Conservation (phyloP, 768 basidiomycete species). For the Sarcomyxa edulis region DNA sequence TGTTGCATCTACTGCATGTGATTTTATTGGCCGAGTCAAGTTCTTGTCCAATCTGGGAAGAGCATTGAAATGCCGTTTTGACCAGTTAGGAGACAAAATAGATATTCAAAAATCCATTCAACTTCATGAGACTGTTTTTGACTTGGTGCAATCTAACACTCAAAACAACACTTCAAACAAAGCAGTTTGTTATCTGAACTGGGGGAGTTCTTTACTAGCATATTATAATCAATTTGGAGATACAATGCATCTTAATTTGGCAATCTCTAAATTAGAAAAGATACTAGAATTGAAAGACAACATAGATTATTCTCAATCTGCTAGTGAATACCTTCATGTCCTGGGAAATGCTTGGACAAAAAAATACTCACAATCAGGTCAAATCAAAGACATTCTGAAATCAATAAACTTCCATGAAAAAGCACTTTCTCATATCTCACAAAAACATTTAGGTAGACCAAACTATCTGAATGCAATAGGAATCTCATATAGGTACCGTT, state of each 20-base stretch:
- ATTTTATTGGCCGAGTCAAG: slow-evolving; percentile 1
- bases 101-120: slow-evolving; percentile 9
- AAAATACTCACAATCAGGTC: slow-evolving; percentile 9
- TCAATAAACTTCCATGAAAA: slow-evolving; percentile 7
- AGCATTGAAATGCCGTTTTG: slow-evolving; percentile 11
- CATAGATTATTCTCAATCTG: too few relatives aligned
- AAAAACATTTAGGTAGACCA: slow-evolving; percentile 7
- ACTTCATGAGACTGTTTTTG: too few relatives aligned
- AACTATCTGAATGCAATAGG: slow-evolving; percentile 14
- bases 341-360: slow-evolving; percentile 7
- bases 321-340: slow-evolving; percentile 5
- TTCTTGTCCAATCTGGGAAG: slow-evolving; percentile 9
- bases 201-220: too few relatives aligned
- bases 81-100: slow-evolving; percentile 3
- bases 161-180: too few relatives aligned
- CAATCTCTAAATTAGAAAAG: too few relatives aligned
- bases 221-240: too few relatives aligned
- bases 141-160: too few relatives aligned
- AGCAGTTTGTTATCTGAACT: too few relatives aligned
- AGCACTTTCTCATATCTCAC: slow-evolving; percentile 7
- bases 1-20: slow-evolving; percentile 4
- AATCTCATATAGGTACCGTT: slow-evolving; percentile 14
- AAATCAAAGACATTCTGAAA: slow-evolving; percentile 11
- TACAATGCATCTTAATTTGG: slow-evolving; percentile 7
- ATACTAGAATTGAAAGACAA: too few relatives aligned